Percentiles rank a stretch among this genome's conserved stretches.
Conservation (phyloP, 2,329 filamentous ascomycete species). For the Botrytis cinerea region DNA sequence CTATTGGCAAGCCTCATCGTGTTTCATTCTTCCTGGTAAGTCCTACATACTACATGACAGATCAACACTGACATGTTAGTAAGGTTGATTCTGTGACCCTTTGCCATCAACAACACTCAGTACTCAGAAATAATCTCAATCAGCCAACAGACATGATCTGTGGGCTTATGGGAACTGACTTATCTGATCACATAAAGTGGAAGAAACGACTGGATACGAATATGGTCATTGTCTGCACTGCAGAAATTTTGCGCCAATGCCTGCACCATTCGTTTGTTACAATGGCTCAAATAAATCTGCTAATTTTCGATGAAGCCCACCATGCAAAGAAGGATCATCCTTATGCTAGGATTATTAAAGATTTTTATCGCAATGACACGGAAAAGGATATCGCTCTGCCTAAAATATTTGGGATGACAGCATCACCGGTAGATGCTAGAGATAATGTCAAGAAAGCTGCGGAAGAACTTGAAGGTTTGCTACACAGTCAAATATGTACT, state of each 20-base stretch:
- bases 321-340: conserved; percentile 93
- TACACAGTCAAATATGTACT: conserved; percentile 84
- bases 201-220: conserved; percentile 58
- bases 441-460: conserved; percentile 71
- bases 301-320: conserved; percentile 96
- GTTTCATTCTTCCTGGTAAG: conserved; percentile 78
- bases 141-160: conserved; percentile 73
- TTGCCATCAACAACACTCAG: conserved; percentile 84
- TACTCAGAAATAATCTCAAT: conserved; percentile 78
- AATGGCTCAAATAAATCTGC: conserved; percentile 81
- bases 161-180: conserved; percentile 64
- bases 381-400: conserved; percentile 55
- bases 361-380: conserved; percentile 66
- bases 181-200: conserved; percentile 64
- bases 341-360: conserved; percentile 86
- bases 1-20: conserved; percentile 57
- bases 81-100: conserved; percentile 78
- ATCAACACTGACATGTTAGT: not conserved
- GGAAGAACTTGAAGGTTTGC: conserved; percentile 69
- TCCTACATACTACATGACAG: no score
- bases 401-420: conserved; percentile 93
- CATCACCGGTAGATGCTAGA: conserved; percentile 87
- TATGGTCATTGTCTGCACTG: conserved; percentile 90
- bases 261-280: conserved; percentile 76
- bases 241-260: conserved; percentile 79